Evolutionary conservation across 176 grass and related monocot genomes (phyloP), one percentile per base, ranked within the genome.

Genomic region (Secale cereale): DNA sequence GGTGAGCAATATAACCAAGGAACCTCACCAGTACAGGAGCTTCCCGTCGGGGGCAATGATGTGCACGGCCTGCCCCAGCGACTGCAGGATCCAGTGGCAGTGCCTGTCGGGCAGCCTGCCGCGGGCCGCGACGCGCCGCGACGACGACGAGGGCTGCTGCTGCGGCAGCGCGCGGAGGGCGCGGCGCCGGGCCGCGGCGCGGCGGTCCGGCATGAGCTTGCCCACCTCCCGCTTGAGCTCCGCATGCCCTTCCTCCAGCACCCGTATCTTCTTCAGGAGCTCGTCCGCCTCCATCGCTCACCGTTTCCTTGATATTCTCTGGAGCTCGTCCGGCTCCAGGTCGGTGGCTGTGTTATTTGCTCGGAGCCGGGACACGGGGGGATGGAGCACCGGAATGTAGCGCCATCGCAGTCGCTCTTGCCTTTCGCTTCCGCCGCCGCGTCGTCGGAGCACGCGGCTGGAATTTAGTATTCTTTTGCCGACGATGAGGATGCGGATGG

Each of bases 51-150:
- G 91, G 22, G 78, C 78, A 12, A 98, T 82, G 41, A 98, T 86
- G 39, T 98, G 89, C 29, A 98, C 92, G n/a, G 92, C 82, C 78
- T 98, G 95, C 8, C 92, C 95, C 83, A 98, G 88, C 40, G 91
- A 92, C 48, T 94, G 88, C 62, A 98, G 72, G 29, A 94, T 83
- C 46, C 82, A 72, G 78, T 93, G 62, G 85, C 89, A 92, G 57
- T 98, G 95, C 66, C 83, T 82, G 36, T 98, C 95, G 2, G 95
- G 85, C 52, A 97, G 74, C 7, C 77, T 82, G 50, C 81, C 61
- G 52, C 81, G 65, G 81, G 52, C 85, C 65, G 86, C n/a, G 77
- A 70, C 56, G 72, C 90, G 83, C 76, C 46, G 48, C 70, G 81
- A 82, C 60, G 81, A 3, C 32, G 79, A 56, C 1, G 29, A 52